Conservation (phyloP, 2,329 filamentous ascomycete genomes). For the Cordyceps cicadae region DNA sequence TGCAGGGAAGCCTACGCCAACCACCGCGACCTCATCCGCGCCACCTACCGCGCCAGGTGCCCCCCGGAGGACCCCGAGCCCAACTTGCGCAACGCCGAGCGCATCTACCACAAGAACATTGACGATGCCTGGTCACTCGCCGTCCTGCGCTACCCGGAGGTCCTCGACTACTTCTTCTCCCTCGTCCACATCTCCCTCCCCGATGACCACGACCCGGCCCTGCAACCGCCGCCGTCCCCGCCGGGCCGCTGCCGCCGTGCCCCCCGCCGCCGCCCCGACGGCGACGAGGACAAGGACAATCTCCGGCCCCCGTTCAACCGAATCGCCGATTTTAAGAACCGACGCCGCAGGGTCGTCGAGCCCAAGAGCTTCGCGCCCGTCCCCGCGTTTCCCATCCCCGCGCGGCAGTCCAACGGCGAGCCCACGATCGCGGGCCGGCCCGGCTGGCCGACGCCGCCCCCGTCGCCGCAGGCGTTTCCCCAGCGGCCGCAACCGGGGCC, state of each 20-base stretch:
- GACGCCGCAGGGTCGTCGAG: slow-evolving; percentile 29
- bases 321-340: slow-evolving; percentile 37
- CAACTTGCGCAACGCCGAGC: slow-evolving; percentile 57
- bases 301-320: slow-evolving; percentile 27
- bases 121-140: slow-evolving; percentile 72
- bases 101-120: slow-evolving; percentile 61
- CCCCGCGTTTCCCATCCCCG: neutral
- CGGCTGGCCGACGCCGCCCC: slow-evolving; percentile 30
- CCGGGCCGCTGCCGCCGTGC: slow-evolving; percentile 21
- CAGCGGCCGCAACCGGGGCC: too few relatives aligned
- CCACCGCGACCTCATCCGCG: slow-evolving; percentile 48
- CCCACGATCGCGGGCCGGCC: too few relatives aligned
- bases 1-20: slow-evolving; percentile 49
- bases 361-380: neutral
- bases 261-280: too few relatives aligned
- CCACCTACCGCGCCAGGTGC: slow-evolving; percentile 50
- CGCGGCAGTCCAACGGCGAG: neutral
- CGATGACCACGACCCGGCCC: slow-evolving; percentile 48
- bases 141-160: slow-evolving; percentile 69
- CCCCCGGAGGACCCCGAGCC: slow-evolving; percentile 46
- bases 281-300: too few relatives aligned
- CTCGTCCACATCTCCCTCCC: slow-evolving; percentile 61
- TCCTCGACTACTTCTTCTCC: slow-evolving; percentile 73
- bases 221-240: slow-evolving; percentile 46
- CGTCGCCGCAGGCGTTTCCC: slow-evolving; percentile 12